A percentile compares a stretch with the other conserved stretches of the same genome.
These are phyloP conservation scores for Lagerstroemia speciosa DNA, from an alignment of 345 rosid genomes.

Conservation along the genomic window DNA sequence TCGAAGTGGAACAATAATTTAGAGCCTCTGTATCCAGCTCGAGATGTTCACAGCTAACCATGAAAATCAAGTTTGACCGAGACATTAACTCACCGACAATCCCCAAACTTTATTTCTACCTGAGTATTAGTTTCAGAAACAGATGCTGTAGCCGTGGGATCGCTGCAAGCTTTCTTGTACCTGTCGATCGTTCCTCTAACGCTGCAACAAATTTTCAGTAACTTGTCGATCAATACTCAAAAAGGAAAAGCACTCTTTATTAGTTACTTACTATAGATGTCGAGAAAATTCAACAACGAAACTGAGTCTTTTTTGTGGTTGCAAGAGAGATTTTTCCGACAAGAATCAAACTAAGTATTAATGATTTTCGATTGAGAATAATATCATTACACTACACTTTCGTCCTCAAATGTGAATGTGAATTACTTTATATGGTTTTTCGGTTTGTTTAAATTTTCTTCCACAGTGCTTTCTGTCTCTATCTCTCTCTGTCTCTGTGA, in stretches of 20 bases:
- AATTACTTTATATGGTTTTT: too few species aligned
- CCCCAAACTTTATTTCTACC: slow-evolving; percentile 23
- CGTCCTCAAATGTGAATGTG: too few species aligned
- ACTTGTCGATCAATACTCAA: not conserved
- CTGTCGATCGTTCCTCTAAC: slow-evolving; percentile 78
- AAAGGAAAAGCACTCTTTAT: not conserved
- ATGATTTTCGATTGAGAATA: too few species aligned
- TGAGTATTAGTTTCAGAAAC: slow-evolving; percentile 78
- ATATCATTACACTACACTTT: too few species aligned
- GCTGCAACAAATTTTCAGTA: slow-evolving; percentile 26
- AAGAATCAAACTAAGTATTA: too few species aligned
- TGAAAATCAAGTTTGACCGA: not conserved
- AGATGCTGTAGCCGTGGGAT: slow-evolving; percentile 51
- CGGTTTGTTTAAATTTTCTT: too few species aligned
- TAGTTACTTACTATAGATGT: too few species aligned
- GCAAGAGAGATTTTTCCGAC: too few species aligned
- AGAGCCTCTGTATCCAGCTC: not conserved
- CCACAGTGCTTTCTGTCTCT: not conserved
- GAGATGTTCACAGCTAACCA: not conserved
- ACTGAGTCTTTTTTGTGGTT: too few species aligned
- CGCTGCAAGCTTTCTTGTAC: slow-evolving; percentile 72
- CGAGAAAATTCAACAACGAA: too few species aligned
- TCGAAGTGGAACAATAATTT: not conserved
- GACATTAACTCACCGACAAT: not conserved
- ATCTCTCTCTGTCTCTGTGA: not conserved